Conservation (phyloP, 768 basidiomycete genomes). For the Boletus tomentosulus region DNA sequence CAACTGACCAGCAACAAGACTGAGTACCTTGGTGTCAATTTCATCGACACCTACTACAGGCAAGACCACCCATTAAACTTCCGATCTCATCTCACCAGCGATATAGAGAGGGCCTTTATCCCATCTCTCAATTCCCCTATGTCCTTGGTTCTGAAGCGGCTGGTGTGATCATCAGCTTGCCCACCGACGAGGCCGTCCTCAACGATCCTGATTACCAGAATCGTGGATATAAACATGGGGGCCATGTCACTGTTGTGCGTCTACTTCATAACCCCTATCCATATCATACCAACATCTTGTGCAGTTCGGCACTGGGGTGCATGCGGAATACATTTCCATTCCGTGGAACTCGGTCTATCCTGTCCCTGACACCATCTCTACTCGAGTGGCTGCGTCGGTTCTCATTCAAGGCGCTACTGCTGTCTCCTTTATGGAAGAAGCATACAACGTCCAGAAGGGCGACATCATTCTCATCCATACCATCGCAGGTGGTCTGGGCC, state of each 20-base stretch:
- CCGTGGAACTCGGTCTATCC: conserved; percentile 60
- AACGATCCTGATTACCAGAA: conserved; percentile 59
- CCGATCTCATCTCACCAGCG: not conserved
- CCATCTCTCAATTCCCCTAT: conserved; percentile 52
- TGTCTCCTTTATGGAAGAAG: conserved; percentile 73
- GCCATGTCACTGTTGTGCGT: conserved; percentile 66
- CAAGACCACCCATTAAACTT: conserved; percentile 26
- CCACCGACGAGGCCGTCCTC: conserved; percentile 58
- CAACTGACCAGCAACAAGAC: conserved; percentile 37
- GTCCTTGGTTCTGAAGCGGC: conserved; percentile 75
- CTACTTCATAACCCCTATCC: not conserved
- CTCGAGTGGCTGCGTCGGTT: conserved; percentile 61
- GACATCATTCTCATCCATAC: conserved; percentile 86
- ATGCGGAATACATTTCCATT: conserved; percentile 69
- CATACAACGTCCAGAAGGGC: conserved; percentile 75
- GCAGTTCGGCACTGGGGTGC: conserved; percentile 47
- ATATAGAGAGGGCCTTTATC: conserved; percentile 61
- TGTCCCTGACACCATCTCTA: conserved; percentile 60
- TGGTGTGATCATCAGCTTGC: conserved; percentile 72
- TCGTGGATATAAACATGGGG: conserved; percentile 63
- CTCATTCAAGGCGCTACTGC: conserved; percentile 78
- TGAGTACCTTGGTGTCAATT: conserved; percentile 81
- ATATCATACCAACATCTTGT: not conserved
- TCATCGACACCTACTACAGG: conserved; percentile 82
- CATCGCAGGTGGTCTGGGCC: conserved; percentile 84